phyloP scores from a whole-genome alignment of 2,329 filamentous ascomycete species.

The Magnaporthiopsis incrustans region DNA sequence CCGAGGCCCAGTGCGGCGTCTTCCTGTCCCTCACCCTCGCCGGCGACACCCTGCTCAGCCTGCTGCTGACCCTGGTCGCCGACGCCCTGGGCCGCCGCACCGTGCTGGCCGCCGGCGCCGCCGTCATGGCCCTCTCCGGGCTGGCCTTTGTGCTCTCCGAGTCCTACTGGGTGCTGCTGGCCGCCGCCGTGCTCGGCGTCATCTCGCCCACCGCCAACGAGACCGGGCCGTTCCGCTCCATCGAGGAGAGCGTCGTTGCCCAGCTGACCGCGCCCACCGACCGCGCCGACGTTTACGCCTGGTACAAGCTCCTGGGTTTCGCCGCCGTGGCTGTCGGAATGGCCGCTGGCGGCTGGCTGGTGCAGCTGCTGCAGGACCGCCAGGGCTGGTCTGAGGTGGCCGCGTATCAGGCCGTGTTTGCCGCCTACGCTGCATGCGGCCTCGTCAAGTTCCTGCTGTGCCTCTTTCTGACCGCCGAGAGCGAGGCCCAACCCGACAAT shows the following conservation, averaged over 20 bases:
- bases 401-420: conserved; percentile 50
- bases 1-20: conserved; percentile 45
- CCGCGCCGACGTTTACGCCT: conserved; percentile 51
- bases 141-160: conserved; percentile 42
- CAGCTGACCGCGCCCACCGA: conserved; percentile 39
- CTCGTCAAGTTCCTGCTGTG: conserved; percentile 47
- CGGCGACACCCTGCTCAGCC: conserved; percentile 52
- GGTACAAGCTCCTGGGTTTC: conserved; percentile 51
- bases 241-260: conserved; percentile 53
- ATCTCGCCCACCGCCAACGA: conserved; percentile 59
- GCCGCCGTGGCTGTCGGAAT: conserved; percentile 54
- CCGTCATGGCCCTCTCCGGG: conserved; percentile 48
- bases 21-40: conserved; percentile 59
- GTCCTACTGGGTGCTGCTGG: conserved; percentile 51
- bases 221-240: conserved; percentile 54
- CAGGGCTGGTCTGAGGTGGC: conserved; percentile 34
- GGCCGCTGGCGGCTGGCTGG: conserved; percentile 49
- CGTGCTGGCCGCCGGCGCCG: conserved; percentile 45
- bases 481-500: conserved; percentile 20
- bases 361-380: conserved; percentile 38
- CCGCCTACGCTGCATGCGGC: conserved; percentile 48
- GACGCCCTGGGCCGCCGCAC: conserved; percentile 44
- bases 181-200: conserved; percentile 51
- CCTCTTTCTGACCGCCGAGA: conserved; percentile 32
- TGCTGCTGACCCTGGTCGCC: conserved; percentile 49